Conservation (phyloP, 179 eudicot genomes). For the Spergularia azorica region DNA sequence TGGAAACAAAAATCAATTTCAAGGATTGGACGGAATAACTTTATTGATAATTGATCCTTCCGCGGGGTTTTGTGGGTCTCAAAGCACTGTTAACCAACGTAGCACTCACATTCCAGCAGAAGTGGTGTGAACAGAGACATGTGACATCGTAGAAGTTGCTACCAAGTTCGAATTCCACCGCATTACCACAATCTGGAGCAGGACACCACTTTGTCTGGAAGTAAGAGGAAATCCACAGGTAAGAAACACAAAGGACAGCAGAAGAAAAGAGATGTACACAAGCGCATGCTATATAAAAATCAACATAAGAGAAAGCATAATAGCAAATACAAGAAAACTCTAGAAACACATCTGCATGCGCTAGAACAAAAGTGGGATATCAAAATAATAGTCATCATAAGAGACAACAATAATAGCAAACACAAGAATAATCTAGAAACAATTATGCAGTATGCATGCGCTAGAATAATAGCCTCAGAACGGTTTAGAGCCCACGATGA, state of each 20-base stretch:
- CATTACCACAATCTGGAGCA: constrained; percentile 74
- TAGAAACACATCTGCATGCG: background rate
- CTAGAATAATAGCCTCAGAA: background rate
- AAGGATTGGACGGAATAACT: background rate
- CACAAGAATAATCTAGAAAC: no score
- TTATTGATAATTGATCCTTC: no score
- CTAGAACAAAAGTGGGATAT: background rate
- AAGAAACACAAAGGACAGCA: constrained; percentile 17
- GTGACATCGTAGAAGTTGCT: constrained; percentile 52
- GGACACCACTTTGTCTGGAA: constrained; percentile 85
- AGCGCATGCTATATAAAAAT: background rate
- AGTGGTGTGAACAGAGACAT: constrained; percentile 55
- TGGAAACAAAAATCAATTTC: background rate
- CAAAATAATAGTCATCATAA: background rate
- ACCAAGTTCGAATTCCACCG: constrained; percentile 47
- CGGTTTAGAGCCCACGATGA: background rate
- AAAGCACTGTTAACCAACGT: background rate
- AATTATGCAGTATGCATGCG: no score
- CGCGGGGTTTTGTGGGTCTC: background rate
- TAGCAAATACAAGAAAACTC: background rate
- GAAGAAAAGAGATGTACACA: background rate
- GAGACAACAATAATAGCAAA: no score
- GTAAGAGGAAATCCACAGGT: background rate
- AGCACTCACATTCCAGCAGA: constrained; percentile 84
- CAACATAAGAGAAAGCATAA: background rate